phyloP scores from a whole-genome alignment of 2,329 filamentous ascomycete species.

The Colletotrichum chlorophyti region DNA sequence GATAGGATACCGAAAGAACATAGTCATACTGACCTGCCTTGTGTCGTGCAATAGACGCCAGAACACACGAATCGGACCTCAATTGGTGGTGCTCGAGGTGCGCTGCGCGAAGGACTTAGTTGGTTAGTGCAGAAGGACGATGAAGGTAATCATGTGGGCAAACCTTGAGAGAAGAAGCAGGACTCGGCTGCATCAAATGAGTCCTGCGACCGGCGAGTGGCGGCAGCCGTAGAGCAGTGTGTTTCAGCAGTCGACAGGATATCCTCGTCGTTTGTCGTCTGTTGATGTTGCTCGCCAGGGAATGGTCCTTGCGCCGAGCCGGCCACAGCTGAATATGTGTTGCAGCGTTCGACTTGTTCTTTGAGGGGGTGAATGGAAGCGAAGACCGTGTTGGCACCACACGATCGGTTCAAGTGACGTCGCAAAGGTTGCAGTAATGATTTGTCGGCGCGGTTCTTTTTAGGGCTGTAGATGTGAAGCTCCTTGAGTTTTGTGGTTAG shows the following conservation, averaged over 20 bases:
- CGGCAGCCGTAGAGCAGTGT: neutral
- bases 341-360: constrained; percentile 13
- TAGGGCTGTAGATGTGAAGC: constrained; percentile 36
- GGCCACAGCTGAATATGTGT: neutral
- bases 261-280: constrained; percentile 12
- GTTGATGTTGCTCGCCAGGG: neutral
- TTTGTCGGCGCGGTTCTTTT: constrained; percentile 17
- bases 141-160: neutral
- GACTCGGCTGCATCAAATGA: constrained; percentile 19
- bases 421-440: constrained; percentile 2
- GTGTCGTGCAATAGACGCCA: constrained; percentile 44
- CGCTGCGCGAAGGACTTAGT: constrained; percentile 1
- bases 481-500: constrained; percentile 41
- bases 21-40: constrained; percentile 58
- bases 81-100: neutral
- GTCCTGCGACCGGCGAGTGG: neutral
- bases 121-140: constrained; percentile 4
- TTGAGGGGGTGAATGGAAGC: constrained; percentile 2
- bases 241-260: constrained; percentile 23
- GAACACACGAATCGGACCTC: neutral
- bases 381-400: constrained; percentile 9
- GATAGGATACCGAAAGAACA: constrained; percentile 48
- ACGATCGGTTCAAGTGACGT: neutral
- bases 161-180: constrained; percentile 21
- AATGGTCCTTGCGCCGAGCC: constrained; percentile 20